phyloP scores from a whole-genome alignment of 371 early-diverging fungal genomes.

The Rozella allomycis region DNA sequence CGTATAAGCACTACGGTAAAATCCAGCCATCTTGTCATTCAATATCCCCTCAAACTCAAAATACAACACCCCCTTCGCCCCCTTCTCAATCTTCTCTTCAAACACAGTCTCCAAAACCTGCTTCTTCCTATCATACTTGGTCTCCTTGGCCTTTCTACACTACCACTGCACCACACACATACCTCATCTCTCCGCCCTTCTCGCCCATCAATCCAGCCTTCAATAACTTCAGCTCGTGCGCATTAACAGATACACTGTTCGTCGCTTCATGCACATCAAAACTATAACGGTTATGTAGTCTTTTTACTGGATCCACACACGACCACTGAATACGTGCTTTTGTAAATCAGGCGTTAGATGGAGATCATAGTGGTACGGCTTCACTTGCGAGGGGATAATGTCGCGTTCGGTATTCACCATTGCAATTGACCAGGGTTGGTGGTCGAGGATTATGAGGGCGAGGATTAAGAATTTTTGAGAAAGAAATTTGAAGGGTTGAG shows the following conservation, averaged over 20 bases:
- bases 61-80: slow-evolving; percentile 25
- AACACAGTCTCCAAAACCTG: slow-evolving; percentile 40
- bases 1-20: slow-evolving; percentile 52
- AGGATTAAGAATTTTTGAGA: no score
- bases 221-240: slow-evolving; percentile 25
- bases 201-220: no score
- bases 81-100: slow-evolving; percentile 23
- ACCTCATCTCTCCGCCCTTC: neutral
- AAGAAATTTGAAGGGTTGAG: no score
- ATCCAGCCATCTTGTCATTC: slow-evolving; percentile 63
- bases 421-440: no score
- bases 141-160: neutral
- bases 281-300: slow-evolving; percentile 2
- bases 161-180: neutral
- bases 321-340: slow-evolving; percentile 40
- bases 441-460: no score
- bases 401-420: no score
- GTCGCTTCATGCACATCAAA: slow-evolving; percentile 29
- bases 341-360: slow-evolving; percentile 41
- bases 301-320: slow-evolving; percentile 13
- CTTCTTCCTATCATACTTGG: slow-evolving; percentile 18
- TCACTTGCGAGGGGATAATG: slow-evolving; percentile 43
- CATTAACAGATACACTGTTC: slow-evolving; percentile 30
- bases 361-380: slow-evolving; percentile 51
- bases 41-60: slow-evolving; percentile 42